Evolutionary conservation across 2,329 filamentous ascomycete genomes (phyloP), one percentile per base, ranked within the genome.

Genomic region (Aspergillus persii): DNA sequence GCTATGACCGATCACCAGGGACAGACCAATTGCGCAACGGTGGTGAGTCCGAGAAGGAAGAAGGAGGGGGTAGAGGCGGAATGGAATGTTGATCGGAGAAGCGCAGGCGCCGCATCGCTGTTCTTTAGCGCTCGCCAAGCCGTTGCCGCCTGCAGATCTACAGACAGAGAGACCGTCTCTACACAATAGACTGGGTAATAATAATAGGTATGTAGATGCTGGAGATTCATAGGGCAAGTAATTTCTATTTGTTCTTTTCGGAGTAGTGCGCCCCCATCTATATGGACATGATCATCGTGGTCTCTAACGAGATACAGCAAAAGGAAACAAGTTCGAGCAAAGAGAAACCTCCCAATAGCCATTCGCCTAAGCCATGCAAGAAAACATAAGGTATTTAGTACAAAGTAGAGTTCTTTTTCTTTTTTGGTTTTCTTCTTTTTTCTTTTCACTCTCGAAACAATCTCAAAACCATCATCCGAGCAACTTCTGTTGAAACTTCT

Each of bases 321-420:
- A 53, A 60, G 62, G 63, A 62, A 51, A 52, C 48, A 53, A 31
- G 58, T 27, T 57, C 60, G 59, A 60, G 47, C 53, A 61, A 50
- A 31, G 50, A 41, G 33, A 55, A 44, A 46, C 53, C 66, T 68
- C 59, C 61, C 66, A 53, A 56, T 62, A 61, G 61, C 66, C 62
- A 57, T 73, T 73, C 70, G 70, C 71, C 71, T 47, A 64, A 73
- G 66, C 70, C 66, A 74, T 73, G 71, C 71, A 74, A 62, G 50
- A 58, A 33, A 58, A 53, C 44, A 53, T 47, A 60, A 51, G 47
- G 53, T 62, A 56, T 56, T 47, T 47, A 64, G 41, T 47, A 58
- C 48, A 59, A 57, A 39, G 54, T 49, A 49, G 48, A 52, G 51
- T 41, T 41, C 12, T 41, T 41, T n/a, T 41, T 41, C 15, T 41